Percentiles rank a stretch among this genome's conserved stretches.
Conservation (phyloP, 2,329 filamentous ascomycete genomes). For the Shiraia sp. region DNA sequence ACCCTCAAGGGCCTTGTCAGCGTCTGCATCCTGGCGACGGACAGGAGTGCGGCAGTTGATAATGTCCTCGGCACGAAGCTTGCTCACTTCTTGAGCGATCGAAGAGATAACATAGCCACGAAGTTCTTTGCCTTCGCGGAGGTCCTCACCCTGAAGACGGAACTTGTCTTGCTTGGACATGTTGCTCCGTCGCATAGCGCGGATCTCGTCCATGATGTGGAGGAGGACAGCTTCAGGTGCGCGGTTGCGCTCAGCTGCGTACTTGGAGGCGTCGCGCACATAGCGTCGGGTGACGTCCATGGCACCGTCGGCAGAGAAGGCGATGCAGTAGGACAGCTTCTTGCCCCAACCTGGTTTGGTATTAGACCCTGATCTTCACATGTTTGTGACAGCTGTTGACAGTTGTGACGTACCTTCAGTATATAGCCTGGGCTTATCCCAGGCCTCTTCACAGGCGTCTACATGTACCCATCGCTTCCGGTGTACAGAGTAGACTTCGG, state of each 20-base stretch:
- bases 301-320: constrained; percentile 87
- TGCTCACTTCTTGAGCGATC: constrained; percentile 73
- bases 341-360: constrained; percentile 74
- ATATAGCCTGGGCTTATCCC: constrained; percentile 92
- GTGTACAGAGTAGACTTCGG: constrained; percentile 93
- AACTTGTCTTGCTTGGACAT: constrained; percentile 85
- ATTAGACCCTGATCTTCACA: constrained; percentile 13
- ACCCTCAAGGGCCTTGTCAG: constrained; percentile 53
- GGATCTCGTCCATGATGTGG: constrained; percentile 91
- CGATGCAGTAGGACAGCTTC: constrained; percentile 96
- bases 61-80: constrained; percentile 60
- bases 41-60: constrained; percentile 27
- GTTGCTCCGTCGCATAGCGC: constrained; percentile 78
- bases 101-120: constrained; percentile 73
- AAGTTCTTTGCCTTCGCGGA: constrained; percentile 74
- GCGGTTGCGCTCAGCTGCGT: constrained; percentile 73
- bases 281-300: constrained; percentile 70
- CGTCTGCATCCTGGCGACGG: constrained; percentile 48
- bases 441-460: constrained; percentile 90
- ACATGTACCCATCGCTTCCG: constrained; percentile 96
- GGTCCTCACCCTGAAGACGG: constrained; percentile 78
- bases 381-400: too few relatives aligned
- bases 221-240: constrained; percentile 89
- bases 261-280: constrained; percentile 69
- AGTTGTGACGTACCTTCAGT: constrained; percentile 77